A percentile compares a stretch with the other conserved stretches of the same genome.
These are phyloP conservation scores for Fusarium cyanostomum DNA, from an alignment of 2,329 filamentous ascomycete species.

Conservation along the genomic window DNA sequence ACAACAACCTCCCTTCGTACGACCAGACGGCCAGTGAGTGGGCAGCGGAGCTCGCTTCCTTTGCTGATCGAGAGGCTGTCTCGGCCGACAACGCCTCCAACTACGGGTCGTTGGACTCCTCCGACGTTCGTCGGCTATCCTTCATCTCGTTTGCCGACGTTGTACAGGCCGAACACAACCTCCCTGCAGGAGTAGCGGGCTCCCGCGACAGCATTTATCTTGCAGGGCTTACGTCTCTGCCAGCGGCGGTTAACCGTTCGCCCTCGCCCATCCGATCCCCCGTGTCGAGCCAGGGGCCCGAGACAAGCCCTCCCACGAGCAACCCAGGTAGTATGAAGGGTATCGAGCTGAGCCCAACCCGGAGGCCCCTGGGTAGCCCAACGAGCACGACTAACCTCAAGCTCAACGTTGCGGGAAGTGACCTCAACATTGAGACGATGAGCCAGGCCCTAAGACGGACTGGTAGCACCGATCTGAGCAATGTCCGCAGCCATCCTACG, in stretches of 20 bases:
- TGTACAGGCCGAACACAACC: constrained; percentile 83
- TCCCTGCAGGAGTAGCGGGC: constrained; percentile 58
- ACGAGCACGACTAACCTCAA: constrained; percentile 61
- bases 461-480: constrained; percentile 79
- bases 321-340: constrained; percentile 79
- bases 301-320: constrained; percentile 79
- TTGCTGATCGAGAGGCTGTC: constrained; percentile 56
- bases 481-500: constrained; percentile 63
- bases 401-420: constrained; percentile 57
- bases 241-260: constrained; percentile 68
- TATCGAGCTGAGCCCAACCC: constrained; percentile 73
- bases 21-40: constrained; percentile 59
- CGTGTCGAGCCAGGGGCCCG: constrained; percentile 73
- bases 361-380: constrained; percentile 71
- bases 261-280: constrained; percentile 84
- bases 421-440: constrained; percentile 94
- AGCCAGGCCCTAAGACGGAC: constrained; percentile 86
- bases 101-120: constrained; percentile 78
- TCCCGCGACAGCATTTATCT: constrained; percentile 77
- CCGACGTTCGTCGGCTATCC: constrained; percentile 83
- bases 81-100: constrained; percentile 73
- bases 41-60: constrained; percentile 66
- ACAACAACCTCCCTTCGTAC: constrained; percentile 47
- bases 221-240: constrained; percentile 71
- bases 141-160: constrained; percentile 98